Evolutionary conservation across 768 basidiomycete species (phyloP).

Genomic region (Trametes cubensis): DNA sequence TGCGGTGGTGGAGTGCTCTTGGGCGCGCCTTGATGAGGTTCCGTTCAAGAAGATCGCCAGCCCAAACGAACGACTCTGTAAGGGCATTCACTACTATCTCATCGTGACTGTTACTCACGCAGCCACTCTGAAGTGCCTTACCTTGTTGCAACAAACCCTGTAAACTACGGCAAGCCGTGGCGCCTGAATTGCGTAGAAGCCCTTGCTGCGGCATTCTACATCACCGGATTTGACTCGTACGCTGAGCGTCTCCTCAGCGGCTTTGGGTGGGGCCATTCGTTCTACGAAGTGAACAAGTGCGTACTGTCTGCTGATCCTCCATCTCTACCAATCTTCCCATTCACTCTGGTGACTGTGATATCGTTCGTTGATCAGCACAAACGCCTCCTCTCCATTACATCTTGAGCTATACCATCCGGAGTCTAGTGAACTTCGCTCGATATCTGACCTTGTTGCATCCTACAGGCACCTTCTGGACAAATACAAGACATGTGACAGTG

Average conservation of each 20-base stretch:
- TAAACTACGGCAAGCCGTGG: constrained; percentile 99
- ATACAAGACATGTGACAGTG: constrained; percentile 72
- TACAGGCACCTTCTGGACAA: constrained; percentile 51
- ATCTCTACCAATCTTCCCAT: neutral
- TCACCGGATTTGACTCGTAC: constrained; percentile 82
- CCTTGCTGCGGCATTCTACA: constrained; percentile 92
- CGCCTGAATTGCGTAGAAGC: constrained; percentile 93
- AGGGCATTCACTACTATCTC: constrained; percentile 32
- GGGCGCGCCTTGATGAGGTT: constrained; percentile 94
- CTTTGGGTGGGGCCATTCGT: constrained; percentile 92
- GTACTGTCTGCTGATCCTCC: constrained; percentile 26
- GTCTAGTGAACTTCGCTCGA: neutral
- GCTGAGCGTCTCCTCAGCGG: constrained; percentile 76
- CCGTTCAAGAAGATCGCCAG: constrained; percentile 93
- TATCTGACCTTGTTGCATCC: neutral
- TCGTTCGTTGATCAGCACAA: neutral
- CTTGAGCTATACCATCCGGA: neutral
- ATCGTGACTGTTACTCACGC: neutral
- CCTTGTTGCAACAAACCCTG: constrained; percentile 92
- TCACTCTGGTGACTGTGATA: neutral
- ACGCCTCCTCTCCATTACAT: neutral
- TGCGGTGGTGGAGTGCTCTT: constrained; percentile 98
- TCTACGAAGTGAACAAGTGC: constrained; percentile 83
- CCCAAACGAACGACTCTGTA: constrained; percentile 88
- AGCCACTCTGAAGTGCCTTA: constrained; percentile 73